phyloP scores from a whole-genome alignment of 208 protist species.

The Leishmania mexicana region DNA sequence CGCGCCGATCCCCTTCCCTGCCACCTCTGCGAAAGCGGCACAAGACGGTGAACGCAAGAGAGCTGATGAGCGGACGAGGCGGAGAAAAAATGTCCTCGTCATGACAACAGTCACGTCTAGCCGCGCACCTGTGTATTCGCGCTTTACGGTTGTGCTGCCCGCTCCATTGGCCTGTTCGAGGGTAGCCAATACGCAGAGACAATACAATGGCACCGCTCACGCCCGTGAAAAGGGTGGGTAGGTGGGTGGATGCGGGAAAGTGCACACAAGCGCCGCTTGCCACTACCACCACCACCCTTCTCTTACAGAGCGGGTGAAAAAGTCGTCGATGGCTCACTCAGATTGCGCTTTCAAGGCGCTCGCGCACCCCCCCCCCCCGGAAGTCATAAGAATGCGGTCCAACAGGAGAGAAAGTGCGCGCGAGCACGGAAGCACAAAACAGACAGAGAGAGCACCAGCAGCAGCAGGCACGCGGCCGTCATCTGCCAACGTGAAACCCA shows the following conservation, averaged over 20 bases:
- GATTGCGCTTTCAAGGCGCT: not conserved
- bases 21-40: not conserved
- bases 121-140: not conserved
- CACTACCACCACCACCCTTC: not conserved
- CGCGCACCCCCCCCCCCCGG: not conserved
- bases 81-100: not conserved
- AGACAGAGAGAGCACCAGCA: not conserved
- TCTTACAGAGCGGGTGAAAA: not conserved
- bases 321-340: not conserved
- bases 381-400: not conserved
- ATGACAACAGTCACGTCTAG: not conserved
- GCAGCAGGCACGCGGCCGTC: not conserved
- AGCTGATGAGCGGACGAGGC: not conserved
- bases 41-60: not conserved
- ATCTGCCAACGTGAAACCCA: not conserved
- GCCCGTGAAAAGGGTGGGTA: too few species aligned
- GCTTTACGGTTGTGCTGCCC: not conserved
- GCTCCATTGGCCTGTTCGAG: not conserved
- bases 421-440: not conserved
- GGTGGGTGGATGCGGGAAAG: not conserved
- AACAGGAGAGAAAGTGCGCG: not conserved
- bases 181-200: not conserved
- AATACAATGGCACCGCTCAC: not conserved
- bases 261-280: not conserved
- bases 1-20: not conserved